Evolutionary conservation across 2,329 filamentous ascomycete species (phyloP), one percentile per base, ranked within the genome.

Genomic region (Periglandula ipomoeae): DNA sequence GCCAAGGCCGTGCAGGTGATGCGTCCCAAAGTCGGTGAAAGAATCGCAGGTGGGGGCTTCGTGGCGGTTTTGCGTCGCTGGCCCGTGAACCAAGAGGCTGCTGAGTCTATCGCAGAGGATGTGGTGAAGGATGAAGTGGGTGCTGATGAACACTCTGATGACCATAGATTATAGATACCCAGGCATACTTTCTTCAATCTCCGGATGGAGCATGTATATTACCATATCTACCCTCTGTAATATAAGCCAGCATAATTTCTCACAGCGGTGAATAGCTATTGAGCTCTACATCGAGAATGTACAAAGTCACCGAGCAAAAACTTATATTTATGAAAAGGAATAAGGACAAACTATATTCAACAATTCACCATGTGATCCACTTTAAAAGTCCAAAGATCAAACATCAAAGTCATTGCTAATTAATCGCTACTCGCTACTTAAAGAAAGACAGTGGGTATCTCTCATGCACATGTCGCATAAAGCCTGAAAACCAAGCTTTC

Each of bases 1-100:
- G 50, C 51, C 2, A 54, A 58, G 27, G 51, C 57, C 27, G 68
- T 68, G 3, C 63, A 68, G 43, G 61, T 71, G 9, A 70, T 71
- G 61, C 60, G 69, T 35, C 69, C 69, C 24, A 69, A 64, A 54
- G 69, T 71, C 4, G 68, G 67, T 4, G 65, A 67, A 27, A 60
- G 64, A 32, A 53, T 71, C 23, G 64, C 59, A 0, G 69, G 69
- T 0, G 69, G 69, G 22, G 69, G 69, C 1, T 71, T 71, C 44
- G 56, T 71, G 19, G 67, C 64, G 19, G 61, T 71, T 5, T 56
- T 67, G 44, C 62, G 67, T 8, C 61, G 62, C 38, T 63, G 62
- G 59, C 63, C 60, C n/a, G 46, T 45, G 5, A 52, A 52, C 13
- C 52, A 52, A 30, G 34, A 32, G 26, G 20, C 10, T 7, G 43